These are phyloP conservation scores for Aurantiochytrium sp. DNA, from an alignment of 108 stramenopile species.

Conservation along the genomic window DNA sequence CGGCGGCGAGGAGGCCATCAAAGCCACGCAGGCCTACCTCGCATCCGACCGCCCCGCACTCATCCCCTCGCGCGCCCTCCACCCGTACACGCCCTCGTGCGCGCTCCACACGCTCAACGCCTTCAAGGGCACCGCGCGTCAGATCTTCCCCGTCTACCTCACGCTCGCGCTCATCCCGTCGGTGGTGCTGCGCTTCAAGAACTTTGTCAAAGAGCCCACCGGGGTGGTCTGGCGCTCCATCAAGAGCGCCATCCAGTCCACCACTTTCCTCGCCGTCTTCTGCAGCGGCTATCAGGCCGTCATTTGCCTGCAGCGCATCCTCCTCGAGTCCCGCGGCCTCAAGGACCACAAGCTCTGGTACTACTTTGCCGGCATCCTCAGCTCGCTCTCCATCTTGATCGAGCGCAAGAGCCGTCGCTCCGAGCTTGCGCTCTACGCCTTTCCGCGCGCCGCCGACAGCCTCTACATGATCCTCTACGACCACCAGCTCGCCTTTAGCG, in stretches of 20 bases:
- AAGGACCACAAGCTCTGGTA: slow-evolving; percentile 17
- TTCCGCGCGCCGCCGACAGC: neutral
- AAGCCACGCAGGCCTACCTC: neutral
- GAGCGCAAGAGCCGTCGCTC: slow-evolving; percentile 28
- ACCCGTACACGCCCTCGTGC: neutral
- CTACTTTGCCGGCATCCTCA: slow-evolving; percentile 20
- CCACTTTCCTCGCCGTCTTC: neutral
- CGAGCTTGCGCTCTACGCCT: slow-evolving; percentile 5
- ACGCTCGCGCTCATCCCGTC: neutral
- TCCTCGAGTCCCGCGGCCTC: neutral
- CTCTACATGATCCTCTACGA: slow-evolving; percentile 25
- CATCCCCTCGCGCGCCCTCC: neutral
- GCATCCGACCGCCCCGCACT: neutral
- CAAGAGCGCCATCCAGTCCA: neutral
- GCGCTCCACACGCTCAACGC: neutral
- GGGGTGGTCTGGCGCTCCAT: neutral
- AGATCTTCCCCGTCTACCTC: slow-evolving; percentile 15
- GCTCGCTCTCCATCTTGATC: neutral
- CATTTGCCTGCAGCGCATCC: neutral
- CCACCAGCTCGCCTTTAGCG: slow-evolving; percentile 11
- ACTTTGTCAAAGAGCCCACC: neutral
- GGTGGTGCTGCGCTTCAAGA: neutral
- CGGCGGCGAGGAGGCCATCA: slow-evolving; percentile 4
- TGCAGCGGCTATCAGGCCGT: neutral
- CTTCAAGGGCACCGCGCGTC: neutral